Conservation (phyloP, 352 stramenopile species). For the Pythium phragmiticola region DNA sequence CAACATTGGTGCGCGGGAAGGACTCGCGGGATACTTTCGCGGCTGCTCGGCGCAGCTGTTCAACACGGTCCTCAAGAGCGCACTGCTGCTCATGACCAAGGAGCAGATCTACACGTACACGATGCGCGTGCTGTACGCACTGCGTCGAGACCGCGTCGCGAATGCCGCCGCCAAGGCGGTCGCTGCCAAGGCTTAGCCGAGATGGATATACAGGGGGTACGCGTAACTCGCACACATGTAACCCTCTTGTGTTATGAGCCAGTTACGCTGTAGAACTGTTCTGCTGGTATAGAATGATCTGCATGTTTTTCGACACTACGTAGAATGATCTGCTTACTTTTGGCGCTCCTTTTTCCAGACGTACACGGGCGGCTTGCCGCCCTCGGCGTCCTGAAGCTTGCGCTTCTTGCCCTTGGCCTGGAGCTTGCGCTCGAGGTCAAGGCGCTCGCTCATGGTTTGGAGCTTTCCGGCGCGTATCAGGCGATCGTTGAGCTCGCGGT, state of each 20-base stretch:
- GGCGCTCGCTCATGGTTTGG: constrained; percentile 61
- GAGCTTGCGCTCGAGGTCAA: constrained; percentile 84
- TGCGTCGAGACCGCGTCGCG: constrained; percentile 39
- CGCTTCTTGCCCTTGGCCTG: constrained; percentile 81
- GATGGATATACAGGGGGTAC: not conserved
- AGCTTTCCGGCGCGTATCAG: constrained; percentile 72
- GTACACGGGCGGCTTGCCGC: constrained; percentile 79
- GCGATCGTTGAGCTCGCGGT: constrained; percentile 66
- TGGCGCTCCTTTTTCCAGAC: constrained; percentile 89
- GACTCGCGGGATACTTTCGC: constrained; percentile 62
- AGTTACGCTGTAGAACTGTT: too few species aligned
- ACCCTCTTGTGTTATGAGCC: too few species aligned
- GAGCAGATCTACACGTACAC: constrained; percentile 81
- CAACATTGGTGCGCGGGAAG: constrained; percentile 64
- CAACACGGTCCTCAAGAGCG: constrained; percentile 84
- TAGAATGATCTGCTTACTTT: constrained; percentile 41
- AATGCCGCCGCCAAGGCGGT: not conserved
- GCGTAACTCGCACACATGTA: too few species aligned
- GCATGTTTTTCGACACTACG: not conserved
- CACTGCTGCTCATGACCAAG: constrained; percentile 82
- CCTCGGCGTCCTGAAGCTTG: constrained; percentile 72
- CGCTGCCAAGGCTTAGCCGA: not conserved
- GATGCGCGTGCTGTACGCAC: constrained; percentile 65
- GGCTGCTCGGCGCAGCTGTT: constrained; percentile 79
- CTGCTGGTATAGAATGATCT: too few species aligned